Evolutionary conservation across 2,329 filamentous ascomycete genomes (phyloP).

Genomic region (Emmonsiellopsis sp.): DNA sequence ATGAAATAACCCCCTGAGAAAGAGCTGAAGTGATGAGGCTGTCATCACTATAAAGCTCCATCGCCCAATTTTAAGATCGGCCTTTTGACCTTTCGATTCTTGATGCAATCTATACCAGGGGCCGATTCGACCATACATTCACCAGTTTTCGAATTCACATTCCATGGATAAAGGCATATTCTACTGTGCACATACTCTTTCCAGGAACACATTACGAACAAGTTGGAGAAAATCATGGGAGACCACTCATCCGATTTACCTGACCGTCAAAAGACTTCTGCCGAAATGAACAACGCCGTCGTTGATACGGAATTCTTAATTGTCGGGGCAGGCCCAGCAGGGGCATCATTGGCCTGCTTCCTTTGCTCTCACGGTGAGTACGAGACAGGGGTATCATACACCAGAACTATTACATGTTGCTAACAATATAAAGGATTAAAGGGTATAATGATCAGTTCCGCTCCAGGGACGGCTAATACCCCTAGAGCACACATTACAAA

Average conservation of each 20-base stretch:
- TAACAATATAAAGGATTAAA: conserved; percentile 30
- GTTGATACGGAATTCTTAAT: conserved; percentile 42
- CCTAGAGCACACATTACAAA: conserved; percentile 55
- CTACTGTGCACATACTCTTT: too few relatives aligned
- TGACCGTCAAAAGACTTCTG: background rate
- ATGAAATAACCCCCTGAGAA: too few relatives aligned
- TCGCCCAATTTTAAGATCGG: too few relatives aligned
- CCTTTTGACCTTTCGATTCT: too few relatives aligned
- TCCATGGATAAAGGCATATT: too few relatives aligned
- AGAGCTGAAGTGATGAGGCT: too few relatives aligned
- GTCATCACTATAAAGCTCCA: too few relatives aligned
- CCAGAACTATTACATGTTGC: background rate
- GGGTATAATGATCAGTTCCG: conserved; percentile 46
- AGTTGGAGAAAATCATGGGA: background rate
- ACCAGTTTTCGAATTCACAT: too few relatives aligned
- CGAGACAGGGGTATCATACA: background rate
- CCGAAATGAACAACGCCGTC: background rate
- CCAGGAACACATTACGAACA: too few relatives aligned
- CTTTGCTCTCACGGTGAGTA: conserved; percentile 39
- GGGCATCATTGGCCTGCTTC: conserved; percentile 47
- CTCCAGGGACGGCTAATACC: conserved; percentile 45
- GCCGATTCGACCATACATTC: too few relatives aligned
- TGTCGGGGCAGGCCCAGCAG: conserved; percentile 46
- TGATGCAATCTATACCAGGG: too few relatives aligned
- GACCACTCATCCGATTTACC: background rate